phyloP scores from a whole-genome alignment of 345 rosid genomes.

The Camelina laxa region DNA sequence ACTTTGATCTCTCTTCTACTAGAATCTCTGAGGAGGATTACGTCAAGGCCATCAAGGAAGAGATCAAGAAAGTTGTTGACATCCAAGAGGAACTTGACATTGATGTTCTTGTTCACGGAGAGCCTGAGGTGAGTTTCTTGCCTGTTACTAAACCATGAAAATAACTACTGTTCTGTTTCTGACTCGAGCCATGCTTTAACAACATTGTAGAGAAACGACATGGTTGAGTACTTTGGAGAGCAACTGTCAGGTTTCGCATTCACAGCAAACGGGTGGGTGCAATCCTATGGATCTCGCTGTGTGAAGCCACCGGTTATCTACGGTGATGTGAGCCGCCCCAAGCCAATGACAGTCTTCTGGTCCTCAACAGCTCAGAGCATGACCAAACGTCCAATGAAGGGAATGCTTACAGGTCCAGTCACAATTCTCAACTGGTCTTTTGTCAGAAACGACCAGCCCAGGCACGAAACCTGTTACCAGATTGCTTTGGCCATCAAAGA shows the following conservation, averaged over 20 bases:
- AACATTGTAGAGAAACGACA: slow-evolving; percentile 80
- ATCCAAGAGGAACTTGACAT: slow-evolving; percentile 93
- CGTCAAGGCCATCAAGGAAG: slow-evolving; percentile 87
- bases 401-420: slow-evolving; percentile 99
- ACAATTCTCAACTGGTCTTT: slow-evolving; percentile 99
- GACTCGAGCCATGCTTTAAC: slow-evolving; percentile 21
- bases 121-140: slow-evolving; percentile 78
- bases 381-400: slow-evolving; percentile 98
- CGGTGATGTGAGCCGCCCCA: slow-evolving; percentile 99
- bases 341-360: slow-evolving; percentile 98
- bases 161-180: slow-evolving; percentile 16
- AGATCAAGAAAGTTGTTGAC: slow-evolving; percentile 87
- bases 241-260: slow-evolving; percentile 94
- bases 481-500: slow-evolving; percentile 98
- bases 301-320: slow-evolving; percentile 98
- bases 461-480: slow-evolving; percentile 93
- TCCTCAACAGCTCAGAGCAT: slow-evolving; percentile 93
- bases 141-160: background rate
- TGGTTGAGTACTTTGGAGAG: slow-evolving; percentile 99
- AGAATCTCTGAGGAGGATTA: slow-evolving; percentile 97
- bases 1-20: slow-evolving; percentile 6
- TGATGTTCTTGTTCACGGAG: slow-evolving; percentile 97
- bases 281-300: slow-evolving; percentile 96
- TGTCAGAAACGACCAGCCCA: slow-evolving; percentile 95
- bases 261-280: slow-evolving; percentile 97